These are phyloP conservation scores for Gremmenia infestans DNA, from an alignment of 2,329 filamentous ascomycete genomes.

Conservation along the genomic window DNA sequence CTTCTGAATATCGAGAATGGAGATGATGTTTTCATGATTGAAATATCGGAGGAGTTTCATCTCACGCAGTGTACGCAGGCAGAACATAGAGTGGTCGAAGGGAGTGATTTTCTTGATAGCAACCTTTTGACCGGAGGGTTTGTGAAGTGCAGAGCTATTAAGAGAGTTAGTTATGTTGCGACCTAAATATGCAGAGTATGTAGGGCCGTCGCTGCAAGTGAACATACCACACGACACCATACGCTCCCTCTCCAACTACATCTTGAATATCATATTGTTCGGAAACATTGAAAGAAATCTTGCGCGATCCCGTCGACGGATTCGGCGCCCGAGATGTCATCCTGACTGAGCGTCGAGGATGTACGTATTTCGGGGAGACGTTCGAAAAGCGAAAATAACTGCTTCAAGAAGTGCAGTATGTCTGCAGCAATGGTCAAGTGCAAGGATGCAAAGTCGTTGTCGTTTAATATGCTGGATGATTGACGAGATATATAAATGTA, in stretches of 20 bases:
- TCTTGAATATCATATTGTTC: constrained; percentile 99
- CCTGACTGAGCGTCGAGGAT: constrained; percentile 6
- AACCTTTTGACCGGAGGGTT: constrained; percentile 96
- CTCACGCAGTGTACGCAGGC: constrained; percentile 89
- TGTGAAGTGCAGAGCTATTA: constrained; percentile 86
- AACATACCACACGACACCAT: constrained; percentile 93
- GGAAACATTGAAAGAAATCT: constrained; percentile 99
- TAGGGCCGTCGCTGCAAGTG: not conserved
- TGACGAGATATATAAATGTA: not conserved
- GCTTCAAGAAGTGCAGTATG: constrained; percentile 6
- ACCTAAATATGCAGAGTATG: not conserved
- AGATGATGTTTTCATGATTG: constrained; percentile 99
- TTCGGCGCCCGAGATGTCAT: constrained; percentile 46
- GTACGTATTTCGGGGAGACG: not conserved
- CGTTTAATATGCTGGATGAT: not conserved
- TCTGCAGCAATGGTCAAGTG: not conserved
- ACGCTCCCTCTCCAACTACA: constrained; percentile 97
- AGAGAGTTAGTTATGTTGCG: not conserved
- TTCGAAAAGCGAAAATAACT: not conserved
- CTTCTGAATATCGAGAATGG: constrained; percentile 98
- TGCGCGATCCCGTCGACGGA: constrained; percentile 60
- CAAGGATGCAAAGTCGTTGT: not conserved
- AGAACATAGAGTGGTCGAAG: constrained; percentile 99
- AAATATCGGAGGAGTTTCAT: constrained; percentile 99
- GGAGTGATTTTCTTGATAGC: constrained; percentile 99